Percentiles rank a stretch among this genome's conserved stretches.
Evolutionary conservation across 2,329 filamentous ascomycete genomes (phyloP).

Genomic region (Talaromyces piceae): DNA sequence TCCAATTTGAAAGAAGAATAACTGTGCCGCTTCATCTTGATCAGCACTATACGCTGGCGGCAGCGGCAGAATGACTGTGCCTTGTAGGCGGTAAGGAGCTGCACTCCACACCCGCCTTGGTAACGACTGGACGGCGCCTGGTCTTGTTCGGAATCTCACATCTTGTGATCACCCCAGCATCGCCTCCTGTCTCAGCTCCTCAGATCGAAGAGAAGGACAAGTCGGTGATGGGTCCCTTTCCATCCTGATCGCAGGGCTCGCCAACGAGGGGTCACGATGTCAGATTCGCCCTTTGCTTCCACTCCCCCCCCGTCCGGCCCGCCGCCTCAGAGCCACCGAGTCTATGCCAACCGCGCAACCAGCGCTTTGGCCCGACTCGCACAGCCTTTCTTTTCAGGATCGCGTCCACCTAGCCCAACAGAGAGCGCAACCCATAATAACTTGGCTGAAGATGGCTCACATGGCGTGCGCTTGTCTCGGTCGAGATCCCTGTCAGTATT

Average conservation of each 20-base stretch:
- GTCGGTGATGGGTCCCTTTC: neutral
- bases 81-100: no score
- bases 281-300: slow-evolving; percentile 22
- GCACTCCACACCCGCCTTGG: no score
- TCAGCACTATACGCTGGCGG: no score
- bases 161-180: neutral
- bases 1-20: no score
- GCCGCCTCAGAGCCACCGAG: slow-evolving; percentile 18
- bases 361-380: slow-evolving; percentile 46
- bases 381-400: slow-evolving; percentile 48
- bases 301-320: slow-evolving; percentile 14
- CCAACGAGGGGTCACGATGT: slow-evolving; percentile 20
- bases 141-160: neutral
- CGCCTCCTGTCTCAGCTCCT: slow-evolving; percentile 2
- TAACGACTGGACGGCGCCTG: no score
- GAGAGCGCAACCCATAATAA: slow-evolving; percentile 17
- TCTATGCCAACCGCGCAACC: slow-evolving; percentile 38
- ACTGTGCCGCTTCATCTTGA: no score
- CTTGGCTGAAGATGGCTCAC: slow-evolving; percentile 11
- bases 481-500: slow-evolving; percentile 33
- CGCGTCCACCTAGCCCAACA: slow-evolving; percentile 47
- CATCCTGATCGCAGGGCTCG: slow-evolving; percentile 5
- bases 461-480: slow-evolving; percentile 25
- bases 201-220: slow-evolving; percentile 6
- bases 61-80: no score